Percentiles rank a stretch among this genome's conserved stretches.
These are phyloP conservation scores for Cucurbita pepo DNA, from an alignment of 306 rosid genomes.

Conservation along the genomic window DNA sequence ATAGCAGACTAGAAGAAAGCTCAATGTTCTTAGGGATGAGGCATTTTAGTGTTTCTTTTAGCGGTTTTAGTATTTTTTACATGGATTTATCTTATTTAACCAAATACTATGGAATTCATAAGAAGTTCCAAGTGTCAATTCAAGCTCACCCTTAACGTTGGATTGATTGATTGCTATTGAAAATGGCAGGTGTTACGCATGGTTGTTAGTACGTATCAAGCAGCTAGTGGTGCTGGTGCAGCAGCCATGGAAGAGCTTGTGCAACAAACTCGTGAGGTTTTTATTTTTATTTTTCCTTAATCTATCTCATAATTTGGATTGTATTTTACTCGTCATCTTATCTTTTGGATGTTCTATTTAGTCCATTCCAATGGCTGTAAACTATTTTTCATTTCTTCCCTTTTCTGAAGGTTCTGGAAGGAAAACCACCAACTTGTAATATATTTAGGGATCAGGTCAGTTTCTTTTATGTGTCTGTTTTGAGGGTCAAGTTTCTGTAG, in stretches of 20 bases:
- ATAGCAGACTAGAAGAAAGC: too few species aligned
- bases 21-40: too few species aligned
- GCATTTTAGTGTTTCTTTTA: neutral
- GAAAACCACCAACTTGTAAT: constrained; percentile 67
- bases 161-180: neutral
- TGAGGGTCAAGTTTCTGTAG: neutral
- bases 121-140: neutral
- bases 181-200: constrained; percentile 67
- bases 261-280: constrained; percentile 90
- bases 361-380: neutral
- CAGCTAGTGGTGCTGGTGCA: constrained; percentile 99
- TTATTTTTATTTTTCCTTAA: neutral
- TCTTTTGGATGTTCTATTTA: neutral
- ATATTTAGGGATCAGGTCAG: constrained; percentile 77
- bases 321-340: neutral
- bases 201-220: constrained; percentile 97
- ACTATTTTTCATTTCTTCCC: neutral
- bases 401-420: constrained; percentile 53
- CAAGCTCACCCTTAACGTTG: neutral
- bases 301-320: neutral
- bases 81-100: neutral
- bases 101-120: neutral
- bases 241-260: constrained; percentile 98
- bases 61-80: neutral
- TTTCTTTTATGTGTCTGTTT: neutral